phyloP scores from a whole-genome alignment of 495 filamentous ascomycete species.

The Tuber microsphaerosporum region DNA sequence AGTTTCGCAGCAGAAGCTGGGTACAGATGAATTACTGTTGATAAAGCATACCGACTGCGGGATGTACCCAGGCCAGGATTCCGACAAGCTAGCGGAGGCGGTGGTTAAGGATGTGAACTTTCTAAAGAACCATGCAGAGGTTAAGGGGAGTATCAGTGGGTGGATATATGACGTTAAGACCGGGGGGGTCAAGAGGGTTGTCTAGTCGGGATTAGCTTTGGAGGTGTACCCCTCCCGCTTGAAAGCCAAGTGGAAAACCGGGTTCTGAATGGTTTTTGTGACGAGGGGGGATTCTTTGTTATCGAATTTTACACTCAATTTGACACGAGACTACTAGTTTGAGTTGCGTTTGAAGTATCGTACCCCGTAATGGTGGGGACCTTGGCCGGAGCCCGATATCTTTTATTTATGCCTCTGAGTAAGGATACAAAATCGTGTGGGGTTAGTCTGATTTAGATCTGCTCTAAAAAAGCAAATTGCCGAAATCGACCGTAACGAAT shows the following conservation, averaged over 20 bases:
- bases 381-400: background rate
- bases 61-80: constrained; percentile 70
- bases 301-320: background rate
- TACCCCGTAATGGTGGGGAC: no score
- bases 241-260: background rate
- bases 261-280: background rate
- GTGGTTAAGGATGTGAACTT: constrained; percentile 39
- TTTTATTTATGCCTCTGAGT: background rate
- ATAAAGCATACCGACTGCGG: constrained; percentile 75
- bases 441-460: background rate
- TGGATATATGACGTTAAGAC: constrained; percentile 78
- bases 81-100: constrained; percentile 47
- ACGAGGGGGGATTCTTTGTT: background rate
- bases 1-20: constrained; percentile 74
- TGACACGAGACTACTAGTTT: background rate
- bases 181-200: constrained; percentile 58
- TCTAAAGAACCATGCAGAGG: constrained; percentile 52
- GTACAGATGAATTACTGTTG: constrained; percentile 67
- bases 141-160: constrained; percentile 53
- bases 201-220: constrained; percentile 24
- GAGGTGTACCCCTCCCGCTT: background rate
- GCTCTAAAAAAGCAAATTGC: background rate
- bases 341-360: background rate
- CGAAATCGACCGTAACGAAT: background rate
- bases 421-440: background rate